Conservation (phyloP, 805 yeast genomes). For the Candida boleticola region DNA sequence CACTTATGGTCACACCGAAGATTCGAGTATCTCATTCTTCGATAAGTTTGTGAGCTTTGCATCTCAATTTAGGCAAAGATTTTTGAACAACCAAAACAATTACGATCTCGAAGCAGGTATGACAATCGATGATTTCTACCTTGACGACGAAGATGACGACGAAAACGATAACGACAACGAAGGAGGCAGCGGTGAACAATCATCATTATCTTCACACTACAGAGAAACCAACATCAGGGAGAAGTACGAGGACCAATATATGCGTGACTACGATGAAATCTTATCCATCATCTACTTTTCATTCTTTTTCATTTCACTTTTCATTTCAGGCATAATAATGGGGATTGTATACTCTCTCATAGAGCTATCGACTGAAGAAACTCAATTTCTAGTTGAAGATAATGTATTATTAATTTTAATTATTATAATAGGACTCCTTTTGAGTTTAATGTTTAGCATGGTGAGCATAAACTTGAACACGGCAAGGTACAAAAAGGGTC, state of each 20-base stretch:
- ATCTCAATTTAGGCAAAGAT: not conserved
- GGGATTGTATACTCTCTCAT: slow-evolving; percentile 37
- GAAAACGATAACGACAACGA: not conserved
- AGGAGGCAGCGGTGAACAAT: not conserved
- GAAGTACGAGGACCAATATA: slow-evolving; percentile 21
- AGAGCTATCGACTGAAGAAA: slow-evolving; percentile 18
- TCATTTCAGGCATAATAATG: slow-evolving; percentile 37
- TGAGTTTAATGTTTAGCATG: slow-evolving; percentile 33
- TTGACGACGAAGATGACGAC: slow-evolving; percentile 3
- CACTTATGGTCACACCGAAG: slow-evolving; percentile 4
- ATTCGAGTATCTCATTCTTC: not conserved
- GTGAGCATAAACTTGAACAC: slow-evolving; percentile 33
- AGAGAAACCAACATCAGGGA: slow-evolving; percentile 2
- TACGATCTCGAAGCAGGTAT: slow-evolving; percentile 3
- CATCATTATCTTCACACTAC: not conserved
- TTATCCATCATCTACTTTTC: slow-evolving; percentile 36
- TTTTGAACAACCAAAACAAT: not conserved
- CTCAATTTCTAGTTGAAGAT: slow-evolving; percentile 24
- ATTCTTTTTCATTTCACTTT: slow-evolving; percentile 31
- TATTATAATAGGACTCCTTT: slow-evolving; percentile 29
- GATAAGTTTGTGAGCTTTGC: slow-evolving; percentile 4
- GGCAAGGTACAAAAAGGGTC: slow-evolving; percentile 28
- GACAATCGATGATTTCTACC: not conserved
- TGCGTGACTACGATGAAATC: slow-evolving; percentile 34
- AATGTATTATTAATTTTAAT: slow-evolving; percentile 32